Base-by-base conservation (phyloP, 495 filamentous ascomycete genomes). In the Hyaloscypha finlandica region DNA sequence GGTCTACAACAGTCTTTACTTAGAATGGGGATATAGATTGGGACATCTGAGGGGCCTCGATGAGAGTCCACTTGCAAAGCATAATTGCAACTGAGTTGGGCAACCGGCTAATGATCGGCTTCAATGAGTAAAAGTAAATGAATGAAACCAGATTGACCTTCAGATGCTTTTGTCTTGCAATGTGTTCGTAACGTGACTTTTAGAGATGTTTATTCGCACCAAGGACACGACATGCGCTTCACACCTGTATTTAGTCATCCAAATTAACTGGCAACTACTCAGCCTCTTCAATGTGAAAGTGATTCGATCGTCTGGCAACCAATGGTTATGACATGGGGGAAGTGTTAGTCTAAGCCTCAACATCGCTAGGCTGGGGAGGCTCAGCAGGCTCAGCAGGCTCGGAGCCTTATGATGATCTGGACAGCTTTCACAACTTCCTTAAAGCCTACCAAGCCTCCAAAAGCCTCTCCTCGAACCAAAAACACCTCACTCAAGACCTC, bases 1-100 rank as follows among this genome's bases (percentile, higher is more conserved):
- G 31, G 37, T 29, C 55, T 60, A 30, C 39, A 25, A 66, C 64
- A 59, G 64, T 66, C 64, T 56, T 51, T 66, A 66, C 64, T 51
- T 63, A 59, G 59, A 39, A 60, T 37, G 53, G 33, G 5, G 22
- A n/a, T 25, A 56, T 56, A 56, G 19, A 56, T 25, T 56, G 53
- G 30, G 53, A n/a, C 53, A 8, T 56, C n/a, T 56, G 6, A n/a
- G 53, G 6, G 53, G 53, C 19, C 30, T 32, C 30, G 51, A 25
- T 30, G 53, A 56, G 22, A 2, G 53, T 25, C 16, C 42, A 48
- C 42, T 48, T 14, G 8, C 35, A 37, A 3, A 12, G 53, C 30
- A 56, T 16, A 16, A 25, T 25, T 2, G 30, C 22, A 8, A 4
- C 30, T 56, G 6, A 25, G 53, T 14, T n/a, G 53, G 53, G 53